Percentiles rank a stretch among this genome's conserved stretches.
Conservation (phyloP, 768 basidiomycete species). For the Heimioporus sp. region DNA sequence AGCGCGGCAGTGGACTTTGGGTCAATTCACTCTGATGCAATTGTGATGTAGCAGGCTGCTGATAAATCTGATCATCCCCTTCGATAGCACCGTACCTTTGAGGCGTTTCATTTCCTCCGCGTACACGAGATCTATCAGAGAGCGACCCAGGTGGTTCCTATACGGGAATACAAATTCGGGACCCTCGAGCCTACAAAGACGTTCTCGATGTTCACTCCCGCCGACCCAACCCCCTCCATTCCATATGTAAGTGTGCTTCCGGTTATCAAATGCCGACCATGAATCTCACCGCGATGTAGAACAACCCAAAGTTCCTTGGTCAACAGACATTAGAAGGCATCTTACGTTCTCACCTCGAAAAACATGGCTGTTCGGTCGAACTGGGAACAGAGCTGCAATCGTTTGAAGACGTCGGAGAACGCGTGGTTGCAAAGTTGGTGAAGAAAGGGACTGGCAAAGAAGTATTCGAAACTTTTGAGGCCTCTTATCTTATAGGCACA, state of each 20-base stretch:
- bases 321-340: slow-evolving; percentile 32
- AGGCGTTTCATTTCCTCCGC: slow-evolving; percentile 41
- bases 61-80: too few species aligned
- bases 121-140: slow-evolving; percentile 36
- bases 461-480: slow-evolving; percentile 23
- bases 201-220: background rate
- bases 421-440: slow-evolving; percentile 37
- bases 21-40: slow-evolving; percentile 15
- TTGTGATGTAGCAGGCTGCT: too few species aligned
- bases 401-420: slow-evolving; percentile 37
- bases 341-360: slow-evolving; percentile 16
- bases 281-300: slow-evolving; percentile 1
- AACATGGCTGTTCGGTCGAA: slow-evolving; percentile 35
- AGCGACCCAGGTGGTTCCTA: slow-evolving; percentile 25
- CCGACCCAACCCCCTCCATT: slow-evolving; percentile 23
- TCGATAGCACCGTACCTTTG: slow-evolving; percentile 35
- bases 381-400: slow-evolving; percentile 43
- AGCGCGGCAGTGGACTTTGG: slow-evolving; percentile 40
- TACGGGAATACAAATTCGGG: slow-evolving; percentile 35
- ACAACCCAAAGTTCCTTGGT: slow-evolving; percentile 13
- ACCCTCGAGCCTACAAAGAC: slow-evolving; percentile 16
- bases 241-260: slow-evolving; percentile 23
- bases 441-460: slow-evolving; percentile 23
- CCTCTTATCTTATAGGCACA: slow-evolving; percentile 38
- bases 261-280: background rate